Conservation (phyloP, 768 basidiomycete species). For the Phylloporus sp. region DNA sequence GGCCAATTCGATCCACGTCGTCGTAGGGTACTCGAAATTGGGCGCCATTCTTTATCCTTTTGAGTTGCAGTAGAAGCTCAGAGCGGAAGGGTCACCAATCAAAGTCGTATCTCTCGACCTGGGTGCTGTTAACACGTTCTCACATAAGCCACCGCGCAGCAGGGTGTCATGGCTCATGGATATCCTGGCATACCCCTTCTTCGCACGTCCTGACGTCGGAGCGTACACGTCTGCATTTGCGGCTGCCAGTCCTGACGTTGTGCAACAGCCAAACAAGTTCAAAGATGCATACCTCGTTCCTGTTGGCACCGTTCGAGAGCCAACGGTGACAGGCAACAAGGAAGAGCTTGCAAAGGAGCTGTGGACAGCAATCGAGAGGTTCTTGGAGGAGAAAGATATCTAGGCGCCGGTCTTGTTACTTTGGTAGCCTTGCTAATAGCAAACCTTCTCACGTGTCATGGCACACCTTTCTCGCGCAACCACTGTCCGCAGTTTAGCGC, state of each 20-base stretch:
- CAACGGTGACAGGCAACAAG: slow-evolving; percentile 11
- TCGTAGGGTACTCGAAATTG: slow-evolving; percentile 47
- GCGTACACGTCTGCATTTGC: slow-evolving; percentile 27
- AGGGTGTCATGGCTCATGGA: slow-evolving; percentile 20
- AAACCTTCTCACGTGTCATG: too few species aligned
- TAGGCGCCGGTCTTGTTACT: too few species aligned
- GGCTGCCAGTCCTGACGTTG: slow-evolving; percentile 25
- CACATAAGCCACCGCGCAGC: slow-evolving; percentile 15
- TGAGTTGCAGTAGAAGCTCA: slow-evolving; percentile 44
- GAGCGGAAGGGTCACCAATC: slow-evolving; percentile 23
- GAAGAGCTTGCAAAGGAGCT: slow-evolving; percentile 27
- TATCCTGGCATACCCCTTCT: slow-evolving; percentile 14
- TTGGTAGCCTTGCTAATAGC: too few species aligned
- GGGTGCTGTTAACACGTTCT: slow-evolving; percentile 31
- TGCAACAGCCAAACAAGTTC: slow-evolving; percentile 20
- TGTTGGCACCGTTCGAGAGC: slow-evolving; percentile 11
- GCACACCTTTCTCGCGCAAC: neutral
- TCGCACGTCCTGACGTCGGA: slow-evolving; percentile 20
- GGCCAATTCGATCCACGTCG: neutral
- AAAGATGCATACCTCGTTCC: slow-evolving; percentile 32
- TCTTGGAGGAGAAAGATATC: slow-evolving; percentile 21
- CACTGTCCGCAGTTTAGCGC: neutral
- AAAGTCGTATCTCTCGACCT: slow-evolving; percentile 29
- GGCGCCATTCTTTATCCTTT: slow-evolving; percentile 45
- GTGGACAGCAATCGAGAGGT: slow-evolving; percentile 26